A percentile compares a stretch with the other conserved stretches of the same genome.
phyloP scores from a whole-genome alignment of 139 green algal species.

The Limnomonas spitsbergensis region DNA sequence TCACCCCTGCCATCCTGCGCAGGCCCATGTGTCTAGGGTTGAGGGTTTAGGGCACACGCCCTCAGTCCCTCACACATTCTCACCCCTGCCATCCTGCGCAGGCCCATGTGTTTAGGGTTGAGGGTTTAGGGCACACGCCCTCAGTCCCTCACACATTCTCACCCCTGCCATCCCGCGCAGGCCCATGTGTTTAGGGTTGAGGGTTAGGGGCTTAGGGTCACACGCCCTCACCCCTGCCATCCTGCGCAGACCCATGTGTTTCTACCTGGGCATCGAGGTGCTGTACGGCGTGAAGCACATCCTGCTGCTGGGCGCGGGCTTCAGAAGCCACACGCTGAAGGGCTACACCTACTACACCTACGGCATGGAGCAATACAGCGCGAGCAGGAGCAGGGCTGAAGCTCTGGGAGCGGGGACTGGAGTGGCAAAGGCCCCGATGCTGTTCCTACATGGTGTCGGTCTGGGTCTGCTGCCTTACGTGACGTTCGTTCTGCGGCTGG shows the following conservation, averaged over 20 bases:
- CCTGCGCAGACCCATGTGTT: constrained; percentile 23
- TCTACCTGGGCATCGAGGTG: constrained; percentile 39
- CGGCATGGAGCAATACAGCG: neutral
- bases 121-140: too few relatives aligned
- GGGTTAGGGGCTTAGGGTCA: too few relatives aligned
- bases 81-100: too few relatives aligned
- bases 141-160: too few relatives aligned
- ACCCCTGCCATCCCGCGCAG: too few relatives aligned
- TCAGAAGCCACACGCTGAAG: neutral
- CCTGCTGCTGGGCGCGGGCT: constrained; percentile 29
- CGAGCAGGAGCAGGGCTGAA: neutral
- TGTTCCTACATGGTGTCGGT: constrained; percentile 56
- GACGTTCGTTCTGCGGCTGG: constrained; percentile 33
- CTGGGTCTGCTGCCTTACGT: constrained; percentile 48
- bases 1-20: too few relatives aligned
- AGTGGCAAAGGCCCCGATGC: constrained; percentile 18
- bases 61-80: too few relatives aligned
- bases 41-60: too few relatives aligned
- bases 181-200: too few relatives aligned
- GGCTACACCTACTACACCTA: constrained; percentile 32
- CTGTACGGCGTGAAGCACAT: constrained; percentile 31
- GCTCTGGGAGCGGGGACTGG: neutral
- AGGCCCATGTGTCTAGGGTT: too few relatives aligned
- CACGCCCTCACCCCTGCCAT: too few relatives aligned
- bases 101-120: too few relatives aligned